phyloP scores from a whole-genome alignment of 2,329 filamentous ascomycete genomes.

The Boeremia exigua region DNA sequence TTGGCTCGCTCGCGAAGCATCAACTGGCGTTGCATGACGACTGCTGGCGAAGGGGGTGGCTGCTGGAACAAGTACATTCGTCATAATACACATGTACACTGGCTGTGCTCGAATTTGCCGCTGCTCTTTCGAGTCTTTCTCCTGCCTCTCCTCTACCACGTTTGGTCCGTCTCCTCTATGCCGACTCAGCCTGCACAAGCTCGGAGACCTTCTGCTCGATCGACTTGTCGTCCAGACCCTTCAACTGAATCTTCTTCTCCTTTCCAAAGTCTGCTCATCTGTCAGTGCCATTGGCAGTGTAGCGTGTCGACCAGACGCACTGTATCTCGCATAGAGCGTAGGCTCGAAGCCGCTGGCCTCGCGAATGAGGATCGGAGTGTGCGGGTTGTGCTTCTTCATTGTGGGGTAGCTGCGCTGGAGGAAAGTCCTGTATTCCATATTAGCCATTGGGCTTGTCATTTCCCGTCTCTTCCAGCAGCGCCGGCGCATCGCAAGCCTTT shows the following conservation, averaged over 20 bases:
- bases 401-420: conserved; percentile 90
- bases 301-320: conserved; percentile 57
- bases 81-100: conserved; percentile 33
- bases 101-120: conserved; percentile 11
- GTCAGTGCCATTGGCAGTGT: conserved; percentile 12
- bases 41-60: not conserved
- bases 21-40: not conserved
- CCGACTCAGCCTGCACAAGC: conserved; percentile 59
- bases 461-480: not conserved
- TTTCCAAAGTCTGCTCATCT: conserved; percentile 64
- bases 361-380: conserved; percentile 91
- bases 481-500: conserved; percentile 4
- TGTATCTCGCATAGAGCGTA: conserved; percentile 90
- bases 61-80: conserved; percentile 21
- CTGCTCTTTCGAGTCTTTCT: conserved; percentile 9
- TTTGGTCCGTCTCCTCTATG: conserved; percentile 17
- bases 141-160: not conserved
- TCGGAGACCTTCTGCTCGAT: conserved; percentile 72
- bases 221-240: conserved; percentile 72
- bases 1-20: not conserved
- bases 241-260: conserved; percentile 69
- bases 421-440: conserved; percentile 71
- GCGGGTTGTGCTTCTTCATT: conserved; percentile 99
- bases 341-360: conserved; percentile 87
- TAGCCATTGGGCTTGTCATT: not conserved